Evolutionary conservation across 495 filamentous ascomycete genomes (phyloP).

Genomic region (Astrothelium macrocarpum): DNA sequence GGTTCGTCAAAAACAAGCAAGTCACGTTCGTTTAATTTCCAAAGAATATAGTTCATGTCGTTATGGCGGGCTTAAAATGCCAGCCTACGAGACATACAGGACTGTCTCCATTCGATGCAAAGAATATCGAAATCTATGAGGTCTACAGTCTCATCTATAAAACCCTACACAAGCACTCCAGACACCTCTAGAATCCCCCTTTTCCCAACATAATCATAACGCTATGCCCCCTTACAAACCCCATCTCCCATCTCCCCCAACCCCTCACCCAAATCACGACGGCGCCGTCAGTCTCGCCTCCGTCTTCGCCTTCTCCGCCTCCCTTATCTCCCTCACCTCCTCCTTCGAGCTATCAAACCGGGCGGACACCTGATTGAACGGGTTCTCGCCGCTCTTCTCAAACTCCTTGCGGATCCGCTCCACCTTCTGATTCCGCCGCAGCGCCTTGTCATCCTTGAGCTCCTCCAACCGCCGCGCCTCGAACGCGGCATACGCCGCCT

Average conservation of each 20-base stretch:
- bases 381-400: conserved; percentile 83
- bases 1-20: too few relatives aligned
- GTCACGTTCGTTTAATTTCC: too few relatives aligned
- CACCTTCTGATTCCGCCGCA: conserved; percentile 70
- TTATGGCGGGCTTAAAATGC: too few relatives aligned
- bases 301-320: conserved; percentile 61
- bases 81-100: too few relatives aligned
- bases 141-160: not conserved
- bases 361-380: conserved; percentile 73
- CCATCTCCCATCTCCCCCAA: not conserved
- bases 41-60: too few relatives aligned
- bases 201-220: not conserved
- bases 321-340: conserved; percentile 57
- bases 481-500: conserved; percentile 78
- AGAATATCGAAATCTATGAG: not conserved
- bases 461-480: conserved; percentile 78
- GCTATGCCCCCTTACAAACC: not conserved
- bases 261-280: not conserved
- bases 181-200: not conserved
- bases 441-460: conserved; percentile 70
- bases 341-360: conserved; percentile 67
- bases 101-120: too few relatives aligned
- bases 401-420: conserved; percentile 81
- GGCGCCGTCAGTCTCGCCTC: conserved; percentile 52
- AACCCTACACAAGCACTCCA: not conserved